phyloP scores from a whole-genome alignment of 169 alveolate species.

The Babesia ovata region DNA sequence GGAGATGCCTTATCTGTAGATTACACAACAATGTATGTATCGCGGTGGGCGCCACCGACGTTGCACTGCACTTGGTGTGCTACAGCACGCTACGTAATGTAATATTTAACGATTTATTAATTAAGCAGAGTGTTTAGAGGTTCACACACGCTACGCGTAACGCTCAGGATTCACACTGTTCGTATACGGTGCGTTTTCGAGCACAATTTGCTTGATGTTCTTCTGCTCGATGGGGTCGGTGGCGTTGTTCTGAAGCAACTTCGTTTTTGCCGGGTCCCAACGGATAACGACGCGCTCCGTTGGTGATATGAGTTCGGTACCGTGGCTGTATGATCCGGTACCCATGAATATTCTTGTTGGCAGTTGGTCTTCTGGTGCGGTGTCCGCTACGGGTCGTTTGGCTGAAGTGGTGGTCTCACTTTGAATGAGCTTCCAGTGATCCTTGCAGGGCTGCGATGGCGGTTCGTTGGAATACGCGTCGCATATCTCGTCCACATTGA shows the following conservation, averaged over 20 bases:
- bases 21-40: too few relatives aligned
- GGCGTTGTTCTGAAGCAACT: slow-evolving; percentile 68
- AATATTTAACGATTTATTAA: background rate
- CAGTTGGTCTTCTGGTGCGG: slow-evolving; percentile 70
- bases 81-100: background rate
- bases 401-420: slow-evolving; percentile 24
- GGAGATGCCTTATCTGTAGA: too few relatives aligned
- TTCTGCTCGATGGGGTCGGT: slow-evolving; percentile 39
- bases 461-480: slow-evolving; percentile 84
- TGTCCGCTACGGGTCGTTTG: slow-evolving; percentile 47
- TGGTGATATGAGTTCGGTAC: slow-evolving; percentile 84
- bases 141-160: background rate
- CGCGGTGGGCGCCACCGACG: too few relatives aligned
- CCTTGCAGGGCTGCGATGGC: slow-evolving; percentile 86
- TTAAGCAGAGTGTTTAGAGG: background rate
- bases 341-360: slow-evolving; percentile 82
- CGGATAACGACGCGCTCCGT: slow-evolving; percentile 76
- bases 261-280: slow-evolving; percentile 84
- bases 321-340: slow-evolving; percentile 86
- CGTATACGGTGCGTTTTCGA: slow-evolving; percentile 60
- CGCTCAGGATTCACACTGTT: slow-evolving; percentile 56
- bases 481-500: slow-evolving; percentile 87
- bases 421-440: slow-evolving; percentile 84
- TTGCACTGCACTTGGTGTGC: too few relatives aligned
- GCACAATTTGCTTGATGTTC: slow-evolving; percentile 13